Evolutionary conservation across 2,329 filamentous ascomycete genomes (phyloP).

Genomic region (Chaetomium globosum): DNA sequence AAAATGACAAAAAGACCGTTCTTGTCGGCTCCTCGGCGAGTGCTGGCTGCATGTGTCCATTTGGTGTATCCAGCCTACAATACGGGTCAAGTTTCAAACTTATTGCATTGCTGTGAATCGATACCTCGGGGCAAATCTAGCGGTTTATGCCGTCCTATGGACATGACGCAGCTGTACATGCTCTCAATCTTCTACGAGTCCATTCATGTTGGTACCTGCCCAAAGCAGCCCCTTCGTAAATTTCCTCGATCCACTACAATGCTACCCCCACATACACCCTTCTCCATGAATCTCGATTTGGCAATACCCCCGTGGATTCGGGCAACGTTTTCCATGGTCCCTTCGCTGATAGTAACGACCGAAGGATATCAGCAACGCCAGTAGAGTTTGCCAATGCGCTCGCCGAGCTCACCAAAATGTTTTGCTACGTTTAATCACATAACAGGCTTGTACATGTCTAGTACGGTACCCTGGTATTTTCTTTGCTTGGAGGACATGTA

Average conservation of each 20-base stretch:
- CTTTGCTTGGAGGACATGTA: not conserved
- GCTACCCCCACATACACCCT: not conserved
- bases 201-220: not conserved
- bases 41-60: too few species aligned
- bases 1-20: too few species aligned
- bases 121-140: not conserved
- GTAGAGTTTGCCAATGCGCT: not conserved
- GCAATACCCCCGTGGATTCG: not conserved
- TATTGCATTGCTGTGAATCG: not conserved
- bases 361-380: not conserved
- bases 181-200: not conserved
- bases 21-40: too few species aligned
- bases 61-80: too few species aligned
- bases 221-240: too few species aligned
- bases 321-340: constrained; percentile 9
- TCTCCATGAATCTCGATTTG: not conserved
- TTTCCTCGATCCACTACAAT: not conserved
- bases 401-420: not conserved
- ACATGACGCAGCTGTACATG: not conserved
- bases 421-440: not conserved
- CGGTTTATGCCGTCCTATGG: not conserved
- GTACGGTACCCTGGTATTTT: not conserved
- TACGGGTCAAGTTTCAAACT: not conserved
- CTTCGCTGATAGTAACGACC: too few species aligned
- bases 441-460: too few species aligned